phyloP scores from a whole-genome alignment of 176 grass and related monocot genomes.

The Oryza glumipatula region DNA sequence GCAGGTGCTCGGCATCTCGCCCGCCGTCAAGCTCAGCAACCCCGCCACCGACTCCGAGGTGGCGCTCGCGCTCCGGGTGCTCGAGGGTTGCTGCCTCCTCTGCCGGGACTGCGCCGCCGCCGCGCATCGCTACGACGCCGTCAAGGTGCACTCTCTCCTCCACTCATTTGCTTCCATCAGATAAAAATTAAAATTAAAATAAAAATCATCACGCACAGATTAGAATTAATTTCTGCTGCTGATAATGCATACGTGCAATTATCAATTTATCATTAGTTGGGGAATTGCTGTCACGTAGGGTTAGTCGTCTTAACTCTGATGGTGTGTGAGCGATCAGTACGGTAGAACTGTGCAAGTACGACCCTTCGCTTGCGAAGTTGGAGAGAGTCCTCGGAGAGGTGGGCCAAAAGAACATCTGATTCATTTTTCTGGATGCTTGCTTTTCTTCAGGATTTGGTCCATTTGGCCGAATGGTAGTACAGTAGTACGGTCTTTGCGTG shows the following conservation, averaged over 20 bases:
- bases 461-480: neutral
- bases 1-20: slow-evolving; percentile 53
- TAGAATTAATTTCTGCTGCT: neutral
- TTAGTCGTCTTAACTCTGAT: neutral
- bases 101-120: slow-evolving; percentile 46
- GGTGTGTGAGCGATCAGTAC: neutral
- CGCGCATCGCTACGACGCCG: slow-evolving; percentile 55
- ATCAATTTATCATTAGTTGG: neutral
- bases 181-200: too few species aligned
- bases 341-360: neutral
- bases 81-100: slow-evolving; percentile 67
- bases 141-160: slow-evolving; percentile 41
- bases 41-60: slow-evolving; percentile 59
- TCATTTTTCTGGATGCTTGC: neutral
- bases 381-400: neutral
- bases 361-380: neutral
- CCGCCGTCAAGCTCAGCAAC: slow-evolving; percentile 47
- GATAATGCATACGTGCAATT: neutral
- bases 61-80: slow-evolving; percentile 60
- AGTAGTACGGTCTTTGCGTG: neutral
- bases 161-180: neutral
- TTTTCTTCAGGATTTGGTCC: slow-evolving; percentile 3
- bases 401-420: neutral
- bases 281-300: slow-evolving; percentile 6
- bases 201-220: neutral